Conservation (phyloP, 108 stramenopile genomes). For the Fistulifera pelliculosa region DNA sequence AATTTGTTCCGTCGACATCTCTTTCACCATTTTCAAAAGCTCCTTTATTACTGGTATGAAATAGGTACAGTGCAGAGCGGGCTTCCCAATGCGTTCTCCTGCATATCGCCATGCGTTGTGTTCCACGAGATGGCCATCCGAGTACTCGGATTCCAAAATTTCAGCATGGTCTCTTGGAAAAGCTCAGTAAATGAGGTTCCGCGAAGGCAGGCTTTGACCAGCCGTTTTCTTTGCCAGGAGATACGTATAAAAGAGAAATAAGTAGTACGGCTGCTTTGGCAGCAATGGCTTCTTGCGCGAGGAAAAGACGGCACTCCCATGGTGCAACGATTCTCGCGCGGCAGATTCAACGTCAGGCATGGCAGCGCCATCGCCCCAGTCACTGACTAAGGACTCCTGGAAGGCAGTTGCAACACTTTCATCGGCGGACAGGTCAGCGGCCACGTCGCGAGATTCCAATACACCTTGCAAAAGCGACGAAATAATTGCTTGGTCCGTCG, state of each 20-base stretch:
- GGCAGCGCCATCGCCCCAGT: constrained; percentile 69
- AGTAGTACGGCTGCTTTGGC: constrained; percentile 51
- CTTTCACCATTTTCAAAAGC: constrained; percentile 50
- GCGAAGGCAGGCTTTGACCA: constrained; percentile 58
- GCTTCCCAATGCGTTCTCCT: constrained; percentile 66
- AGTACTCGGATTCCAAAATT: constrained; percentile 63
- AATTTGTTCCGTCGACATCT: constrained; percentile 43
- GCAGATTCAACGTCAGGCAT: constrained; percentile 52
- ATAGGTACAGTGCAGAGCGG: constrained; percentile 75
- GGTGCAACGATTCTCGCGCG: constrained; percentile 42
- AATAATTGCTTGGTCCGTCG: no score
- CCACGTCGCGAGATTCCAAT: no score
- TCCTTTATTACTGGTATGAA: constrained; percentile 65
- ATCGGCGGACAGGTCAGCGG: constrained; percentile 11
- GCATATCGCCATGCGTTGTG: constrained; percentile 74
- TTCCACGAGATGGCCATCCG: constrained; percentile 52
- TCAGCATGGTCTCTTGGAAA: constrained; percentile 47
- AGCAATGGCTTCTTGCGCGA: constrained; percentile 81
- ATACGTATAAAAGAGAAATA: constrained; percentile 42
- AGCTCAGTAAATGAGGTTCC: constrained; percentile 49
- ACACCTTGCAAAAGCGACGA: no score
- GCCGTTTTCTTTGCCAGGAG: background rate
- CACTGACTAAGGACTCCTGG: constrained; percentile 65
- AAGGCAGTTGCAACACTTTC: constrained; percentile 63
- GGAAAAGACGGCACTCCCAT: constrained; percentile 80